Conservation (phyloP, 495 filamentous ascomycete genomes). For the Podospora didyma region DNA sequence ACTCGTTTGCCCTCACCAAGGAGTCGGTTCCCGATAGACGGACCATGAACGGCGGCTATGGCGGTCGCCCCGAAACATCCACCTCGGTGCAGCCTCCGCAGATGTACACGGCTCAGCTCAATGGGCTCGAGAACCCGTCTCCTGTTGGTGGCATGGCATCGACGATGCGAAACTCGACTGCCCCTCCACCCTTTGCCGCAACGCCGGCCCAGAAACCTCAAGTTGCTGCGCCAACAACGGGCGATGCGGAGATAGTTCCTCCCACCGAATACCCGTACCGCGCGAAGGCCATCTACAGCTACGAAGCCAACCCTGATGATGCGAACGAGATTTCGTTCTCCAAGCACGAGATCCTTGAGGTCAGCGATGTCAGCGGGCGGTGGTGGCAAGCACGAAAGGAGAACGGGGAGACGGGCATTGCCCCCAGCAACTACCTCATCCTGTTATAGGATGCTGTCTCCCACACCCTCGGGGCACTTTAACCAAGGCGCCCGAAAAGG, state of each 20-base stretch:
- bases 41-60: constrained; percentile 63
- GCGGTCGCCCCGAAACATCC: constrained; percentile 73
- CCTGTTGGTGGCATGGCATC: constrained; percentile 71
- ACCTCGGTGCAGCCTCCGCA: constrained; percentile 75
- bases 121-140: constrained; percentile 92
- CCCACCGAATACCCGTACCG: constrained; percentile 95
- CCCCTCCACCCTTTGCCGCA: constrained; percentile 25
- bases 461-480: neutral
- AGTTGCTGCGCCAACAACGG: constrained; percentile 30
- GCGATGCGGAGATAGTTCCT: constrained; percentile 62
- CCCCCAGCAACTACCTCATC: constrained; percentile 96
- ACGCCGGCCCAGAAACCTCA: constrained; percentile 33
- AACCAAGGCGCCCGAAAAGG: neutral
- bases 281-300: constrained; percentile 97
- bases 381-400: constrained; percentile 99
- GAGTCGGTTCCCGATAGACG: constrained; percentile 63
- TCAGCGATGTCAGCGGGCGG: constrained; percentile 92
- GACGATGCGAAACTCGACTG: constrained; percentile 35
- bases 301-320: constrained; percentile 94
- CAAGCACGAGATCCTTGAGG: constrained; percentile 95
- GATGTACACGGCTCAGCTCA: constrained; percentile 95
- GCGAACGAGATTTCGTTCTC: constrained; percentile 96
- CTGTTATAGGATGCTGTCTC: constrained; percentile 61
- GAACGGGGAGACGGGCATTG: constrained; percentile 93
- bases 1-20: constrained; percentile 93